Evolutionary conservation across 495 filamentous ascomycete genomes (phyloP), one percentile per base, ranked within the genome.

Genomic region (Penicillium alfredii): DNA sequence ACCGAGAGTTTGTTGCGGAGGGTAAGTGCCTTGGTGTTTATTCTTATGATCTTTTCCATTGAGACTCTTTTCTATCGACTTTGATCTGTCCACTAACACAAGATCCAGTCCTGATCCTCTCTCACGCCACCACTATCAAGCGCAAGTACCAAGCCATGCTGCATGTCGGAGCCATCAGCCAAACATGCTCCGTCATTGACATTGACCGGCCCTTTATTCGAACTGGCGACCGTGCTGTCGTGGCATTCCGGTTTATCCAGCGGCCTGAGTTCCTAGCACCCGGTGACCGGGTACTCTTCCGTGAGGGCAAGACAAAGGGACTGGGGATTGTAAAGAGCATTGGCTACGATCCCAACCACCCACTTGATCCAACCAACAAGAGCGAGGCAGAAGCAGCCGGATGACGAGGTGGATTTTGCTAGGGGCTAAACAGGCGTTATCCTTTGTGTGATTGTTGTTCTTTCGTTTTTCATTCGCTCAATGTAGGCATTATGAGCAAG

Each of bases 81-180:
- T 30, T 12, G 22, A 9, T 11, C 12, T 9, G n/a, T n/a, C 23
- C 41, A 27, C 48, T 59, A 47, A 55, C 35, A 35, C 24, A 13
- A 12, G 9, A 22, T 33, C 3, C 32, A 87, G 92, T 97, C 3
- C 74, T 98, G 4, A 98, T 98, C 42, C 72, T 98, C 6, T 88
- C 83, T 3, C 92, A 98, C 55, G 92, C 92, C 1, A 98, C 92
- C n/a, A 98, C 92, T 29, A 98, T 98, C 61, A 92, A 93, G 57
- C 88, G 86, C 4, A 89, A 89, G 51, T 98, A 98, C 54, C 92
- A 98, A 60, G 93, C 92, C 4, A 98, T 98, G 92, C 74, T 98
- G 13, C 92, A 98, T 51, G 92, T 98, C 12, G 92, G 92, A 6
- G 86, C 92, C 1, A 85, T 98, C 34, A 87, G 81, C 38, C 92